Percentiles rank a stretch among this genome's conserved stretches.
Conservation (phyloP, 2,329 filamentous ascomycete species). For the Albifimbria verrucaria region DNA sequence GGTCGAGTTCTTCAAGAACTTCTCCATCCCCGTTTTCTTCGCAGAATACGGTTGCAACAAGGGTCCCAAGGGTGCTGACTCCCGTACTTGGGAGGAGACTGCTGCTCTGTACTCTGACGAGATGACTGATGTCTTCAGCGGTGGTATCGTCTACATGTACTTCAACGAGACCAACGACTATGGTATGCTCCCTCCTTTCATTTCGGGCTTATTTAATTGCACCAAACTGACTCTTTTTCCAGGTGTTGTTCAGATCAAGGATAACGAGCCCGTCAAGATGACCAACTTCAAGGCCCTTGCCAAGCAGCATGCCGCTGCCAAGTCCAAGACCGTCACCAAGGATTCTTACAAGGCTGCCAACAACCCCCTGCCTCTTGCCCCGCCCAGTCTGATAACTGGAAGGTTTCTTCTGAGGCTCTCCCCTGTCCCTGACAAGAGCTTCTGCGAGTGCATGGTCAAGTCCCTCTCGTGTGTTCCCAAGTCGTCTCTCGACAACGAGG, state of each 20-base stretch:
- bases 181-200: slow-evolving; percentile 46
- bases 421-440: slow-evolving; percentile 74
- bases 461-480: slow-evolving; percentile 69
- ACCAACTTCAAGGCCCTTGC: slow-evolving; percentile 73
- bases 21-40: slow-evolving; percentile 95
- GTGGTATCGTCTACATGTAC: slow-evolving; percentile 99
- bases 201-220: background rate
- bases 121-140: slow-evolving; percentile 88
- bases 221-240: slow-evolving; percentile 19
- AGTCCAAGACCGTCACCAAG: slow-evolving; percentile 63
- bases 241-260: slow-evolving; percentile 63
- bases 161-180: slow-evolving; percentile 89
- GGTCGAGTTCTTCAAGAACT: slow-evolving; percentile 81
- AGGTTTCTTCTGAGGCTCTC: slow-evolving; percentile 54
- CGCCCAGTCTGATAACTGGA: slow-evolving; percentile 61
- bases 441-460: slow-evolving; percentile 84
- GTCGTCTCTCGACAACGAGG: slow-evolving; percentile 50
- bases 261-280: slow-evolving; percentile 61
- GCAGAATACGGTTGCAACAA: slow-evolving; percentile 97
- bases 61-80: slow-evolving; percentile 50
- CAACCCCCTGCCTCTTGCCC: slow-evolving; percentile 67
- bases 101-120: slow-evolving; percentile 71
- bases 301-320: slow-evolving; percentile 64
- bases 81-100: slow-evolving; percentile 83
- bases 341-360: slow-evolving; percentile 71